Base-by-base conservation (phyloP, 2,329 filamentous ascomycete species). In the Zalaria sp. region DNA sequence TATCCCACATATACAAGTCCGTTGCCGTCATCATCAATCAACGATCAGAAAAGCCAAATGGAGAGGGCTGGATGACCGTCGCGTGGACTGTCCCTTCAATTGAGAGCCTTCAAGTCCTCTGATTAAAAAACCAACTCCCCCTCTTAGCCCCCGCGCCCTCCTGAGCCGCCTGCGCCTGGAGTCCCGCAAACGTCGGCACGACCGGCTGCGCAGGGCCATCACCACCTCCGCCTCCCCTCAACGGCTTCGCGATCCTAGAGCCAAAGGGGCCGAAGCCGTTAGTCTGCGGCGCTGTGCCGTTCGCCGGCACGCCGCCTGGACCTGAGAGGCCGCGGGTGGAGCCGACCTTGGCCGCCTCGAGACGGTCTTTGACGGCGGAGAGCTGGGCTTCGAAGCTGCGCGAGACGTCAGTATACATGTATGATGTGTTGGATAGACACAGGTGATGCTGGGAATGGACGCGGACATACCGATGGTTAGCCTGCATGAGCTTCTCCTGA, bases 401-500 rank as follows among this genome's bases (percentile, higher is more conserved):
- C 34, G n/a, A n/a, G n/a, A n/a, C n/a, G 50, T 48, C 18, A 18
- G 18, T 18, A 48, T 48, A 41, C 48, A 34, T 44, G 35, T 4
- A 31, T 8, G n/a, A 34, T 9, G 31, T 32, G 8, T 25, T 27
- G 3, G 26, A 31, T 2, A 18, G 2, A 18, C 2, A 18, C 18
- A 18, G 37, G 11, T 26, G 27, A 29, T 34, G 27, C 8, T 44
- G 27, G 37, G 10, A 10, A 29, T 35, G 18, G 28, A 18, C 8
- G 5, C 41, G 28, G 43, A 73, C 80, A 54, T 79, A 95, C 91
- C 93, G 83, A 67, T 96, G 89, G 63, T 95, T 98, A 34, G 91
- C 88, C 47, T 89, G 83, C 28, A 89, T 93, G 60, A 98, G 75
- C 69, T 98, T 98, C 71, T 98, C 91, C 67, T 98, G 91, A 58